A percentile compares a stretch with the other conserved stretches of the same genome.
Conservation (phyloP, 164 flowering plant genomes). For the Warburgia ugandensis region DNA sequence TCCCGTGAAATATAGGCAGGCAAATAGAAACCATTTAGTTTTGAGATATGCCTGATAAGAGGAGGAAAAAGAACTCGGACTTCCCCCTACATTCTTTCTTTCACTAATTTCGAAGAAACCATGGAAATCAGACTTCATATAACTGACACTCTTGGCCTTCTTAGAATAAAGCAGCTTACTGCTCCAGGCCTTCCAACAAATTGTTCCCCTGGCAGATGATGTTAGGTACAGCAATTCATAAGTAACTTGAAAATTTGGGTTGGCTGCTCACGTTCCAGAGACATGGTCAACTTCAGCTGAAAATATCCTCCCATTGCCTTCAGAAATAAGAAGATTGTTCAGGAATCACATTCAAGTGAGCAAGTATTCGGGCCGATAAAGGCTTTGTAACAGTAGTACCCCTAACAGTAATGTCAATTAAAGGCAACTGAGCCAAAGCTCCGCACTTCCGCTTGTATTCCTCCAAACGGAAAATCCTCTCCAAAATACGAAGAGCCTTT, state of each 20-base stretch:
- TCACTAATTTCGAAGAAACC: not conserved
- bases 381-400: constrained; percentile 39
- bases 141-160: not conserved
- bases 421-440: constrained; percentile 37
- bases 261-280: too few relatives aligned
- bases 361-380: constrained; percentile 52
- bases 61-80: too few relatives aligned
- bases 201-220: not conserved
- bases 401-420: constrained; percentile 58
- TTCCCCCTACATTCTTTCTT: not conserved
- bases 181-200: not conserved
- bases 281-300: too few relatives aligned
- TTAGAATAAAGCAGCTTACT: not conserved
- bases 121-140: constrained; percentile 1
- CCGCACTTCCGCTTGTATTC: constrained; percentile 54
- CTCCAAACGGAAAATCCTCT: constrained; percentile 44
- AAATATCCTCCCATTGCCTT: not conserved
- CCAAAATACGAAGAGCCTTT: constrained; percentile 41
- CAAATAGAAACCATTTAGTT: not conserved
- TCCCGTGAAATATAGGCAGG: too few relatives aligned
- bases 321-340: constrained; percentile 62
- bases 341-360: constrained; percentile 56
- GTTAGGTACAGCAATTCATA: not conserved
- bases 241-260: too few relatives aligned
- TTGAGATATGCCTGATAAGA: too few relatives aligned